A percentile compares a stretch with the other conserved stretches of the same genome.
Evolutionary conservation across 352 stramenopile genomes (phyloP).

Genomic region (Thraustotheca clavata): DNA sequence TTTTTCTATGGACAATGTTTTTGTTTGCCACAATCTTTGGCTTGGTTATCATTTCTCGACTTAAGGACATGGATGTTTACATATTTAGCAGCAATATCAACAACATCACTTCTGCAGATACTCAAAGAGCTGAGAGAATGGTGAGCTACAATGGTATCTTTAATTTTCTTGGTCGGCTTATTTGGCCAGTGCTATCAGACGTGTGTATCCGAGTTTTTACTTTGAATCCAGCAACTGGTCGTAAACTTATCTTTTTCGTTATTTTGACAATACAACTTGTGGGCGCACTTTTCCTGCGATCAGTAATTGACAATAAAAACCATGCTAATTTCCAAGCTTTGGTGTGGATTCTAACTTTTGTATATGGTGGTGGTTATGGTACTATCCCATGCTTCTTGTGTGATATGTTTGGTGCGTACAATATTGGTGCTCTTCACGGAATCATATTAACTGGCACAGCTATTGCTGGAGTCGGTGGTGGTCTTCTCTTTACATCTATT

Average conservation of each 20-base stretch:
- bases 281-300: conserved; percentile 45
- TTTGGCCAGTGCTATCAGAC: conserved; percentile 38
- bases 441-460: conserved; percentile 70
- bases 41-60: conserved; percentile 48
- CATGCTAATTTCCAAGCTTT: conserved; percentile 45
- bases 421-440: conserved; percentile 56
- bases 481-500: conserved; percentile 56
- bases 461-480: conserved; percentile 61
- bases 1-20: conserved; percentile 57
- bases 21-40: conserved; percentile 49
- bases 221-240: conserved; percentile 33
- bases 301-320: conserved; percentile 40
- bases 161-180: conserved; percentile 43
- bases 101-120: conserved; percentile 1
- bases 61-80: conserved; percentile 40
- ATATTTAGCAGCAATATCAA: conserved; percentile 32
- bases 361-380: conserved; percentile 28
- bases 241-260: conserved; percentile 49
- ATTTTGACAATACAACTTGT: conserved; percentile 44
- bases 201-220: conserved; percentile 34
- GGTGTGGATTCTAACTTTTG: conserved; percentile 58
- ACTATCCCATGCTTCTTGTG: conserved; percentile 21
- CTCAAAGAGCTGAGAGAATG: conserved; percentile 18
- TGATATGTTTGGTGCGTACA: conserved; percentile 25
- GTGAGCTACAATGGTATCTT: conserved; percentile 48